These are phyloP conservation scores for Breviolum minutum DNA, from an alignment of 73 alveolate genomes.

Conservation along the genomic window DNA sequence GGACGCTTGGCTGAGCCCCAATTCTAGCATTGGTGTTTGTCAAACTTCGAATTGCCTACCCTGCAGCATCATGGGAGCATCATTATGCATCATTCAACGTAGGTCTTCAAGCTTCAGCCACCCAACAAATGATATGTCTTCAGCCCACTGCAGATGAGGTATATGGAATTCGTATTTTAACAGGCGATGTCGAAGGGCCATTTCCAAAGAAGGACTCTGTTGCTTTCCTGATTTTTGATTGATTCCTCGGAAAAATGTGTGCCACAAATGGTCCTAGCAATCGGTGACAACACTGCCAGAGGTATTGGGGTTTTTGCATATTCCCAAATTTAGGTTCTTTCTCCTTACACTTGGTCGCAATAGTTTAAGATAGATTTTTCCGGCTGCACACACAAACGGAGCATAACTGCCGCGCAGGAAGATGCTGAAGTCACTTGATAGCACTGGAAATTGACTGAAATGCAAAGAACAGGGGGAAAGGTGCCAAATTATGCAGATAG, in stretches of 20 bases:
- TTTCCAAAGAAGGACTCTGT: conserved; percentile 51
- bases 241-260: background rate
- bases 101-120: background rate
- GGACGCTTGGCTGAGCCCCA: background rate
- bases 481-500: too few species aligned
- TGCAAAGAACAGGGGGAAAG: too few species aligned
- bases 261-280: too few species aligned
- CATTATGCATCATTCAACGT: too few species aligned
- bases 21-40: too few species aligned
- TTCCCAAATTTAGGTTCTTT: too few species aligned
- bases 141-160: background rate
- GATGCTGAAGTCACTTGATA: background rate
- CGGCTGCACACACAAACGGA: too few species aligned
- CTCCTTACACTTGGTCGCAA: too few species aligned
- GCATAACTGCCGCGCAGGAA: background rate
- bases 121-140: background rate
- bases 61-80: background rate
- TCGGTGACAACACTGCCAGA: too few species aligned
- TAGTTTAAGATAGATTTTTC: too few species aligned
- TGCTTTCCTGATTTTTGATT: background rate
- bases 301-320: too few species aligned
- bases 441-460: background rate
- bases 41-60: background rate
- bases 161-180: conserved; percentile 56
- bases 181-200: conserved; percentile 72